Base-by-base conservation (phyloP, 2,329 filamentous ascomycete genomes). In the Ophiostoma triangulosporum region DNA sequence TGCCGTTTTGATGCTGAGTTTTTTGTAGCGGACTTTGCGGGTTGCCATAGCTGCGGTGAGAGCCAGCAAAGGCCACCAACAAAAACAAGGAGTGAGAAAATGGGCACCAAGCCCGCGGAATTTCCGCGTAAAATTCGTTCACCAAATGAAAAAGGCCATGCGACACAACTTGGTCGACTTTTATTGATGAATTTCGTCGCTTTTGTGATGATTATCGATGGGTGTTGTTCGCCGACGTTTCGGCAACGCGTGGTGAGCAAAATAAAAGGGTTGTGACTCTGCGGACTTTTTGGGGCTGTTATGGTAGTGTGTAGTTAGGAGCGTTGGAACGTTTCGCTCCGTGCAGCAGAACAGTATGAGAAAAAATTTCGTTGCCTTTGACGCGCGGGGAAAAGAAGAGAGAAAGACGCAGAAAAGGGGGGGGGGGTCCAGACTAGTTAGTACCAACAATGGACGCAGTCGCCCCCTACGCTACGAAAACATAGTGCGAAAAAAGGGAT, bases 1-100 rank as follows among this genome's bases (percentile, higher is more conserved):
- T 63, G 83, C 82, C 67, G 89, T 88, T 75, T 95, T 95, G 65
- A 86, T 81, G 70, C 85, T 93, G 70, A 96, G 80, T 76, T 97
- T 97, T 74, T 88, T 86, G 76, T 87, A 84, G 67, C 86, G 79
- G 67, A 88, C 81, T 71, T 84, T 83, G 70, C 81, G 72, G 65
- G 76, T 78, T 61, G 76, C 76, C 77, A 81, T 81, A 72, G 65
- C 64, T 66, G 67, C 65, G 62, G 52, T 51, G 36, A 48, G 48
- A 27, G 49, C 49, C 51, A 48, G 43, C 48, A 48, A 50, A 49
- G 32, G 52, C 54, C 50, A 36, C 54, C 29, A 24, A 32, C 24
- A 33, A 14, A 43, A 31, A 17, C 43, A 29, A 46, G 49, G 48
- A 40, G 15, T 36, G 54, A 17, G 26, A 59, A 59, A 58, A 60